A percentile compares a stretch with the other conserved stretches of the same genome.
Conservation (phyloP, 2,329 filamentous ascomycete genomes). For the Trichoderma semiorbis region DNA sequence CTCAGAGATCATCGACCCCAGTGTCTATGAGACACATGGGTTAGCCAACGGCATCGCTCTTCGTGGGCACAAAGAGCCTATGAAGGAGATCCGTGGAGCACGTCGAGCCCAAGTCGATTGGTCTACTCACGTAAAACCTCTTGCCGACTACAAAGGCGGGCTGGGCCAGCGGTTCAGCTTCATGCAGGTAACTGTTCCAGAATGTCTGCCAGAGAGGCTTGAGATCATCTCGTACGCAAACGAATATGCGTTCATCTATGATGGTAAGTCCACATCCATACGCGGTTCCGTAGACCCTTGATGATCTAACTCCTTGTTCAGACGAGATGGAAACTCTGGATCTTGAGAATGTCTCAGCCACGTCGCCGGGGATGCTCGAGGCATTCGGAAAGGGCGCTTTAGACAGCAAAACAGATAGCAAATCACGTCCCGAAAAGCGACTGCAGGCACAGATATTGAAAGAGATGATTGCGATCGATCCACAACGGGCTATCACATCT, state of each 20-base stretch:
- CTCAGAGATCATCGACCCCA: background rate
- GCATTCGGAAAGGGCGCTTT: background rate
- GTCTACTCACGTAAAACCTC: background rate
- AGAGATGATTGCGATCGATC: background rate
- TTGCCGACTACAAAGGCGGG: background rate
- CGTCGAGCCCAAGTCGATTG: background rate
- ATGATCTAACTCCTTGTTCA: background rate
- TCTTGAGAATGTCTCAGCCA: background rate
- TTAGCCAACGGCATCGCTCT: background rate
- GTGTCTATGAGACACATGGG: background rate
- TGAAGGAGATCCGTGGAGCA: background rate
- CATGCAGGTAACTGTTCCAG: background rate
- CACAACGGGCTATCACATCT: background rate
- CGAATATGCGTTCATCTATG: background rate
- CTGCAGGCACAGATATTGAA: background rate
- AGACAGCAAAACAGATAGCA: background rate
- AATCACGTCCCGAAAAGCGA: background rate
- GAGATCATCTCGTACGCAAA: background rate
- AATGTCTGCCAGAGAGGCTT: background rate
- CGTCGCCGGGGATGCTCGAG: background rate
- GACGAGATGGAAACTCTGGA: background rate
- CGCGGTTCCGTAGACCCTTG: no score
- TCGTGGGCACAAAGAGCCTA: background rate
- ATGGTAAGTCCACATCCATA: background rate
- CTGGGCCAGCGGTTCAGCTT: background rate